phyloP scores from a whole-genome alignment of 495 filamentous ascomycete species.

The Mytilinidion resinicola region DNA sequence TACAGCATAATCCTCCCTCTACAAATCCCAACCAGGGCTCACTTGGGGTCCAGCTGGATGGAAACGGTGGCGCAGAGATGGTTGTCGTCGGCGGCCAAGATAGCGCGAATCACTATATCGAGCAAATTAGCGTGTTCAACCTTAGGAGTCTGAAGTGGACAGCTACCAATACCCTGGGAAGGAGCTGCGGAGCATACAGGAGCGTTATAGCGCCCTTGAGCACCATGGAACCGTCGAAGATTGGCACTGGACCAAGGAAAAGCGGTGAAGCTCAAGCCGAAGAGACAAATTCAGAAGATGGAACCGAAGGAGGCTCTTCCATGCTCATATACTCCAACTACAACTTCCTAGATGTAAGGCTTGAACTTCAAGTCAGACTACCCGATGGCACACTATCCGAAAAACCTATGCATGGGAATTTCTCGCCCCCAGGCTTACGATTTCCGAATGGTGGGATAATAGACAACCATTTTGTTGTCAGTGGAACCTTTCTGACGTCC shows the following conservation, averaged over 20 bases:
- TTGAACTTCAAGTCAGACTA: conserved; percentile 82
- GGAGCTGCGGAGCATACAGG: conserved; percentile 91
- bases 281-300: conserved; percentile 16
- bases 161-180: conserved; percentile 71
- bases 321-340: conserved; percentile 99
- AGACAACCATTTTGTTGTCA: conserved; percentile 92
- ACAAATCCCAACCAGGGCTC: conserved; percentile 74
- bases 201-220: conserved; percentile 86
- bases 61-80: conserved; percentile 92
- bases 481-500: conserved; percentile 91
- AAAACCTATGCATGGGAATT: conserved; percentile 78
- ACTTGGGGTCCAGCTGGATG: conserved; percentile 81
- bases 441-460: conserved; percentile 95
- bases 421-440: conserved; percentile 82
- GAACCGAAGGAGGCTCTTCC: conserved; percentile 57
- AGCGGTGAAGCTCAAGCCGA: conserved; percentile 29
- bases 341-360: conserved; percentile 93
- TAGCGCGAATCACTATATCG: conserved; percentile 96
- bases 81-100: conserved; percentile 94
- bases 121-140: conserved; percentile 97
- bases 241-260: conserved; percentile 52
- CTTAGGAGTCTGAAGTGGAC: conserved; percentile 95
- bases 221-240: conserved; percentile 58
- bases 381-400: conserved; percentile 81
- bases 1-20: conserved; percentile 80